Percentiles rank a stretch among this genome's conserved stretches.
Evolutionary conservation across 2,329 filamentous ascomycete genomes (phyloP).

Genomic region (Beauveria sp.): DNA sequence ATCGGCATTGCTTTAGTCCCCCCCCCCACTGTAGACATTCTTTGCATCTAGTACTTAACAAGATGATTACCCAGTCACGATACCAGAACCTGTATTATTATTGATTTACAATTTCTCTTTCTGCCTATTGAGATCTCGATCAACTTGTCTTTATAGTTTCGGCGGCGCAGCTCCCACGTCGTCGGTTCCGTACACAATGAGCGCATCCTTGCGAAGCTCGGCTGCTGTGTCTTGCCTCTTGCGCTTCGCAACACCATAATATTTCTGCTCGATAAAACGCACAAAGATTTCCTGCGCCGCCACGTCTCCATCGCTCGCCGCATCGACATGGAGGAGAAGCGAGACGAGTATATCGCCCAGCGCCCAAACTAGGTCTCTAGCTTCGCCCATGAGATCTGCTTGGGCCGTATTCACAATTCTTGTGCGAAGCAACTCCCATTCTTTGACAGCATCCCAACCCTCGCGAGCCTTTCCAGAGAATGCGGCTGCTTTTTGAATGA

Average conservation of each 20-base stretch:
- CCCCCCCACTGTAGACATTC: too few relatives aligned
- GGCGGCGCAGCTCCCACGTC: constrained; percentile 10
- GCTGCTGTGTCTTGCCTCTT: constrained; percentile 17
- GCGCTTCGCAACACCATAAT: constrained; percentile 13
- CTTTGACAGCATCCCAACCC: constrained; percentile 23
- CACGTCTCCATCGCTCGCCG: constrained; percentile 26
- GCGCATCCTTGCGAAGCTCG: constrained; percentile 24
- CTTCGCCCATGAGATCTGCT: constrained; percentile 36
- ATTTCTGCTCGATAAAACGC: constrained; percentile 29
- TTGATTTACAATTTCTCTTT: background rate
- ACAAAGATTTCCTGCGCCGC: constrained; percentile 32
- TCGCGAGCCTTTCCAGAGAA: constrained; percentile 20
- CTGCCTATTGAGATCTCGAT: background rate
- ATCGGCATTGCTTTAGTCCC: too few relatives aligned
- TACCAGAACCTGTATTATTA: background rate
- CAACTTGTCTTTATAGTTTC: constrained; percentile 11
- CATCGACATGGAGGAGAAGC: constrained; percentile 36
- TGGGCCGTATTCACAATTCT: constrained; percentile 28
- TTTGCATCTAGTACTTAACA: too few relatives aligned
- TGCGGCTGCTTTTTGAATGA: constrained; percentile 24
- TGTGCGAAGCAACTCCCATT: constrained; percentile 34
- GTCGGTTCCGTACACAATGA: constrained; percentile 29
- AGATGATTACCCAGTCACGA: background rate
- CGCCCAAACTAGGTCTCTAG: constrained; percentile 35
- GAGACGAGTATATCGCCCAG: constrained; percentile 37